Evolutionary conservation across 495 filamentous ascomycete genomes (phyloP), one percentile per base, ranked within the genome.

Genomic region (Cercophora samala): DNA sequence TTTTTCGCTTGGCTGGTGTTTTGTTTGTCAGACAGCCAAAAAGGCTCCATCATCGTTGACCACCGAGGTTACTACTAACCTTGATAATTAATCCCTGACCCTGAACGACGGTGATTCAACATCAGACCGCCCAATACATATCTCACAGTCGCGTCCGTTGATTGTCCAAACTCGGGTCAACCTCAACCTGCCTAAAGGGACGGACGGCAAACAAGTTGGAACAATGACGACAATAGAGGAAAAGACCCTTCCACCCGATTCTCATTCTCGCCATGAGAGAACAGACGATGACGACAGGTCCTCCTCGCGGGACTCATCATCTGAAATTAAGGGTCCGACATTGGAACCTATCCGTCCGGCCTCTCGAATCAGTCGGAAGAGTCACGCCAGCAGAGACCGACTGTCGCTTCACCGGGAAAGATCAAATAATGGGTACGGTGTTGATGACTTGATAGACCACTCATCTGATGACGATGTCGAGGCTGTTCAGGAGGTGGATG

Each of bases 361-460:
- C 25, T 56, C 53, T 8, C 13, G 42, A 22, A 53, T 58, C 46
- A 65, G 67, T 37, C 21, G 51, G 42, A 58, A 66, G n/a, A 67
- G 54, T 23, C 32, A 55, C 62, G 58, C 66, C 4, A 60, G 53
- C 15, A 8, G 61, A 25, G 18, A 46, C 55, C 0, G 64, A 22
- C 9, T 63, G 60, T 46, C 68, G 4, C 64, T 73, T 5, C 58
- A 64, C 66, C 72, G 83, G 75, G 68, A 80, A 70, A 74, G 85
- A 69, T 89, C 87, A 46, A 80, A 88, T 67, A 91, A 88, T 72
- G 88, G 84, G 13, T 83, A 88, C 69, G 88, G 88, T 13, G 81
- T 80, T 60, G 87, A 86, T 70, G 78, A 80, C 68, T 66, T 80
- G 52, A 73, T 78, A 6, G 76, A 72, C 21, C 73, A 76, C n/a